Conservation (phyloP, 495 filamentous ascomycete genomes). For the Xylaria cubensis region DNA sequence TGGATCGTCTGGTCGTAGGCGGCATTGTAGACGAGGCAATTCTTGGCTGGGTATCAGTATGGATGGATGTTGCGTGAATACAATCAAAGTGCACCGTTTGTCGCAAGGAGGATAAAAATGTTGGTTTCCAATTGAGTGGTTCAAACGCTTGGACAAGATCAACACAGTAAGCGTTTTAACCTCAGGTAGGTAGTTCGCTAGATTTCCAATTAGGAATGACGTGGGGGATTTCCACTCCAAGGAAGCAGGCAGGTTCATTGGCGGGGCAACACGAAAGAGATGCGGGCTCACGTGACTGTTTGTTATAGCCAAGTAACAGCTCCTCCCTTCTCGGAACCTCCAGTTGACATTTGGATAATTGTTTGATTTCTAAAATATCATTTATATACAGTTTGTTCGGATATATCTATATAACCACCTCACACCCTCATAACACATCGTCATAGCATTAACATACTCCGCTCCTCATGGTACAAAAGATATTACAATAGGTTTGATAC, state of each 20-base stretch:
- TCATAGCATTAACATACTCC: background rate
- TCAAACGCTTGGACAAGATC: background rate
- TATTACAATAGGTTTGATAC: constrained; percentile 6
- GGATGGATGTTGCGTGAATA: background rate
- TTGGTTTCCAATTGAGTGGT: constrained; percentile 7
- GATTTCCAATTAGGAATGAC: constrained; percentile 33
- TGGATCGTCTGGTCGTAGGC: constrained; percentile 71
- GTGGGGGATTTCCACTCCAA: constrained; percentile 31
- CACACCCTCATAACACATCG: background rate
- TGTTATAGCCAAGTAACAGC: background rate
- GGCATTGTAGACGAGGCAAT: constrained; percentile 63
- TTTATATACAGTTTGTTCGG: background rate
- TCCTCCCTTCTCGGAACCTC: background rate
- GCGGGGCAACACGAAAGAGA: constrained; percentile 47
- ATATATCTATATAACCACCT: background rate
- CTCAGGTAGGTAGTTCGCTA: background rate
- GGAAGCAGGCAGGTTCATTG: constrained; percentile 31
- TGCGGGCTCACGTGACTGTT: constrained; percentile 43
- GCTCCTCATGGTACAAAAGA: background rate
- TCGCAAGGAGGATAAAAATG: background rate
- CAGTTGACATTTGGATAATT: background rate
- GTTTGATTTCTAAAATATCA: background rate
- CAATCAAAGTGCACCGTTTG: background rate
- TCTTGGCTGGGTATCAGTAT: background rate
- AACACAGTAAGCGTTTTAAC: background rate